A percentile compares a stretch with the other conserved stretches of the same genome.
Evolutionary conservation across 495 filamentous ascomycete species (phyloP).

Genomic region (Aspergillus homomorphus): DNA sequence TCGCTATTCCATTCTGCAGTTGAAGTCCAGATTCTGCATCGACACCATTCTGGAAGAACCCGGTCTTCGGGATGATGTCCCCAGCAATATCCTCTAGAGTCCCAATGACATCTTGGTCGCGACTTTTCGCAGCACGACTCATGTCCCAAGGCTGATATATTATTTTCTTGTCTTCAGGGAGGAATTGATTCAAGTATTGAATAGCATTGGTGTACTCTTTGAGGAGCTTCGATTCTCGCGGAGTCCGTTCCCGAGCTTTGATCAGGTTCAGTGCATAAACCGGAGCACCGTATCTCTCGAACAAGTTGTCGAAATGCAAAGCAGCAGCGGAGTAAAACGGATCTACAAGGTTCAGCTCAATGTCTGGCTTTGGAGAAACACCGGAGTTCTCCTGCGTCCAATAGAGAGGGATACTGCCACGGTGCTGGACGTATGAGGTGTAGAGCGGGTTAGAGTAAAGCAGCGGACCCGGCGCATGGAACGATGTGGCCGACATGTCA

Average conservation of each 20-base stretch:
- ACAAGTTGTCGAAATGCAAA: slow-evolving; percentile 93
- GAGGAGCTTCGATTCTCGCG: slow-evolving; percentile 86
- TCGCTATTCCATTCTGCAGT: slow-evolving; percentile 88
- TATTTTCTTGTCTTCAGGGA: slow-evolving; percentile 80
- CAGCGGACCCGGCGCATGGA: slow-evolving; percentile 84
- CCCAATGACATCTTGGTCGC: slow-evolving; percentile 93
- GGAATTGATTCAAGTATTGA: slow-evolving; percentile 90
- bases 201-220: slow-evolving; percentile 86
- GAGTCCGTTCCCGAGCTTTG: slow-evolving; percentile 85
- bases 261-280: slow-evolving; percentile 92
- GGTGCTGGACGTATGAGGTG: slow-evolving; percentile 95
- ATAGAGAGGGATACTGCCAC: slow-evolving; percentile 93
- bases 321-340: slow-evolving; percentile 97
- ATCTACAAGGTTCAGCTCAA: slow-evolving; percentile 89
- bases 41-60: slow-evolving; percentile 92
- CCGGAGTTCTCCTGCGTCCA: slow-evolving; percentile 98
- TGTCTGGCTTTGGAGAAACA: slow-evolving; percentile 91
- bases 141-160: slow-evolving; percentile 96
- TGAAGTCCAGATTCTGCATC: slow-evolving; percentile 56
- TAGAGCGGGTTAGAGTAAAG: slow-evolving; percentile 86
- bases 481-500: slow-evolving; percentile 88
- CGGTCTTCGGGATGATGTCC: slow-evolving; percentile 76
- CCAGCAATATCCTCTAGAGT: slow-evolving; percentile 87
- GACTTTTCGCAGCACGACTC: slow-evolving; percentile 90
- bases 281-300: slow-evolving; percentile 88